Conservation (phyloP, 2,329 filamentous ascomycete species). For the Podosphaera fusca region DNA sequence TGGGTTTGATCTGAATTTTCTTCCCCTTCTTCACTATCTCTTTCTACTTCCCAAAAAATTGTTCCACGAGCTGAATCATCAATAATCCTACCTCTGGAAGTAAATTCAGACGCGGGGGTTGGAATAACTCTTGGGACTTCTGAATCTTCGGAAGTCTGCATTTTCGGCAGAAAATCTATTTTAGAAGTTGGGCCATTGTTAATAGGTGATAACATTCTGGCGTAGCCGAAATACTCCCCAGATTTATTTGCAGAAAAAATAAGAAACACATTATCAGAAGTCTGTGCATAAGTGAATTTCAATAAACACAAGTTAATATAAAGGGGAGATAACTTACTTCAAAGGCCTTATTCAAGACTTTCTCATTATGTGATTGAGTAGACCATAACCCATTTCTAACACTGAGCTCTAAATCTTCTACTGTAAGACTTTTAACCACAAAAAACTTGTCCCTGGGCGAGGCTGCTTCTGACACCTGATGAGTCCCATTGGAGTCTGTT, state of each 20-base stretch:
- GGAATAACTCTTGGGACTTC: slow-evolving; percentile 60
- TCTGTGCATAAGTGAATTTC: slow-evolving; percentile 22
- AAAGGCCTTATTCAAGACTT: slow-evolving; percentile 60
- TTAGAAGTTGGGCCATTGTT: slow-evolving; percentile 49
- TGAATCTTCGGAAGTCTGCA: slow-evolving; percentile 31
- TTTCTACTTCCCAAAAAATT: slow-evolving; percentile 83
- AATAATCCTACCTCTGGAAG: slow-evolving; percentile 68
- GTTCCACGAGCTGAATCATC: slow-evolving; percentile 85
- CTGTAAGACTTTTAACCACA: slow-evolving; percentile 75
- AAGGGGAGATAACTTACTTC: slow-evolving; percentile 28
- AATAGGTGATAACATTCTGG: slow-evolving; percentile 69
- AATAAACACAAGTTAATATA: background rate
- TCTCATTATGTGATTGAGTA: slow-evolving; percentile 82
- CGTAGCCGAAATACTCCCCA: slow-evolving; percentile 90
- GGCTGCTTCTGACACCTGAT: background rate
- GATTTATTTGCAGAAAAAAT: slow-evolving; percentile 96
- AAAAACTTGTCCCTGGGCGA: slow-evolving; percentile 52
- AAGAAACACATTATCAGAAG: slow-evolving; percentile 63
- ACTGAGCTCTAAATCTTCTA: slow-evolving; percentile 75
- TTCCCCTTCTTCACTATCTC: slow-evolving; percentile 21
- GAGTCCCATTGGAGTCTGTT: slow-evolving; percentile 3
- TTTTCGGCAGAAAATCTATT: slow-evolving; percentile 44
- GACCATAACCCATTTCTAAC: slow-evolving; percentile 80
- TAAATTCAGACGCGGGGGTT: slow-evolving; percentile 54
- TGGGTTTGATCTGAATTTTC: slow-evolving; percentile 21